Percentiles rank a stretch among this genome's conserved stretches.
Conservation (phyloP, 352 stramenopile species). For the Globisporangium viniferum region DNA sequence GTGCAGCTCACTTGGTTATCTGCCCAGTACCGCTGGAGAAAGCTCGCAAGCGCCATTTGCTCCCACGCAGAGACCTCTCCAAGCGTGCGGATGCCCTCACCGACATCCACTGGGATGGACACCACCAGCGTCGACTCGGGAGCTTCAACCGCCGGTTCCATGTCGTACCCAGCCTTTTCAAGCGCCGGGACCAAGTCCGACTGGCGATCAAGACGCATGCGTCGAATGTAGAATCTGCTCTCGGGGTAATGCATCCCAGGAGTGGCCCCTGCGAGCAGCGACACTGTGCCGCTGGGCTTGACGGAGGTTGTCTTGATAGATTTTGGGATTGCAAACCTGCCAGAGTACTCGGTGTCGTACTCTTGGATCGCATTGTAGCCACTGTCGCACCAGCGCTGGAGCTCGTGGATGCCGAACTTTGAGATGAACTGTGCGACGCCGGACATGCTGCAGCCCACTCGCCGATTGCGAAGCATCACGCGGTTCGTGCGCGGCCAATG, state of each 20-base stretch:
- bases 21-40: slow-evolving; percentile 92
- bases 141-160: slow-evolving; percentile 72
- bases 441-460: slow-evolving; percentile 92
- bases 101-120: slow-evolving; percentile 88
- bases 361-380: slow-evolving; percentile 81
- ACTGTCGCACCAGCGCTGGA: slow-evolving; percentile 85
- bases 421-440: slow-evolving; percentile 92
- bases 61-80: slow-evolving; percentile 90
- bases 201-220: slow-evolving; percentile 82
- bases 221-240: slow-evolving; percentile 90
- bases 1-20: slow-evolving; percentile 95
- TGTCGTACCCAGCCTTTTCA: slow-evolving; percentile 60
- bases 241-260: slow-evolving; percentile 94
- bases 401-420: slow-evolving; percentile 66
- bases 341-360: slow-evolving; percentile 65
- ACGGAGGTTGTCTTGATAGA: slow-evolving; percentile 94
- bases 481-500: slow-evolving; percentile 91
- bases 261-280: slow-evolving; percentile 88
- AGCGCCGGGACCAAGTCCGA: slow-evolving; percentile 81
- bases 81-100: slow-evolving; percentile 82
- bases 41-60: slow-evolving; percentile 89
- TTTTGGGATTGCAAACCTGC: slow-evolving; percentile 71
- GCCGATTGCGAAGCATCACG: slow-evolving; percentile 91
- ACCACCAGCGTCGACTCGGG: slow-evolving; percentile 84
- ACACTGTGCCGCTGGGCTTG: slow-evolving; percentile 90